Conservation (phyloP, 2,329 filamentous ascomycete species). For the Paramyrothecium roridum region DNA sequence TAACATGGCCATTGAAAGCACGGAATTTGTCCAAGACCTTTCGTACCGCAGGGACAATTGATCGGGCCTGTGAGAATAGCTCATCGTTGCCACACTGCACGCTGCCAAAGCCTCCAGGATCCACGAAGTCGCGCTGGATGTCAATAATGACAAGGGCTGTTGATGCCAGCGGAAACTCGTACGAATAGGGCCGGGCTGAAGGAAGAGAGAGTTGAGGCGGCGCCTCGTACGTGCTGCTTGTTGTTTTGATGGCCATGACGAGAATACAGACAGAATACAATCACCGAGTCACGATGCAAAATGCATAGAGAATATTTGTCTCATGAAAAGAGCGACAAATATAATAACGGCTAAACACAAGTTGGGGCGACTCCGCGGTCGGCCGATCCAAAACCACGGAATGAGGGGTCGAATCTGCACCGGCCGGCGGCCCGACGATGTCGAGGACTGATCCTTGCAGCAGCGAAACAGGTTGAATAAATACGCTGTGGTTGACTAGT, state of each 20-base stretch:
- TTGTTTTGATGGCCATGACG: background rate
- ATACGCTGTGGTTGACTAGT: too few species aligned
- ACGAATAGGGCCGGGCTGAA: constrained; percentile 18
- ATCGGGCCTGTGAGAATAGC: constrained; percentile 22
- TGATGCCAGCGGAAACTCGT: constrained; percentile 30
- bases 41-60: constrained; percentile 39
- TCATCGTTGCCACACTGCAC: constrained; percentile 39
- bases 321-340: too few species aligned
- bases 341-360: too few species aligned
- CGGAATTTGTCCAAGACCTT: constrained; percentile 28
- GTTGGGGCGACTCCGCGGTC: too few species aligned
- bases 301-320: too few species aligned
- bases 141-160: constrained; percentile 53
- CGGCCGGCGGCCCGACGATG: too few species aligned
- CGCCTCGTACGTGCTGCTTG: background rate
- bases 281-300: too few species aligned
- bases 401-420: too few species aligned
- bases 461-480: too few species aligned
- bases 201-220: background rate
- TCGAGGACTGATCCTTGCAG: too few species aligned
- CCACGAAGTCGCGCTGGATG: constrained; percentile 51
- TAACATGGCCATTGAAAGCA: background rate
- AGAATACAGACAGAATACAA: background rate
- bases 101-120: constrained; percentile 44
- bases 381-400: too few species aligned